Base-by-base conservation (phyloP, 306 rosid species). In the Trifolium repens region DNA sequence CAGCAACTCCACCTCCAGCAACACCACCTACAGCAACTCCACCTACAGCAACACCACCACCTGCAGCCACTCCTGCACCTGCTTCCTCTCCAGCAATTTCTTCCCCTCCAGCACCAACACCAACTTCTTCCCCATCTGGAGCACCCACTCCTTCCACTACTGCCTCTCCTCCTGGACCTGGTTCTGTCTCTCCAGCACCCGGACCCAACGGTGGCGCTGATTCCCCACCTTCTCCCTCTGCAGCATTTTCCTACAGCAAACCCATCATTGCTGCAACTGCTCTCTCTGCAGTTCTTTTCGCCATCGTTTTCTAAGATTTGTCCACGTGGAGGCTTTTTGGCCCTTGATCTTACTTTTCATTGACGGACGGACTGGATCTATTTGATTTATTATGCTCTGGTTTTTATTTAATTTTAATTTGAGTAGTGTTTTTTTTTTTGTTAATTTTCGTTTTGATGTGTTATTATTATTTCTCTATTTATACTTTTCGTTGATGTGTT, bases 351-450 rank as follows among this genome's bases (percentile, higher is more conserved):
- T 62, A 37, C 66, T 72, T 64, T 71, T 42, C 46, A 65, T 82
- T 81, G 77, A 82, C 78, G 87, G 86, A 85, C 84, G 87, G 89
- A 44, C 79, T 80, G 76, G 92, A 93, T 90, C 89, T 79, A 71
- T 82, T 86, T 78, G 53, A 75, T 79, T 65, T 39, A 37, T 79
- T 84, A 9, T 74, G 47, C 49, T 42, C 49, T 57, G 49, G 8
- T 73, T n/a, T n/a, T n/a, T n/a, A 17, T 77, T 14, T 57, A 35
- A 6, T 73, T 24, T 64, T 16, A 55, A 72, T 14, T 73, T 82
- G 24, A 63, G 68, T 67, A 70, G 82, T 17, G 61, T 62, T 79
- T 22, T 60, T 50, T 61, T 79, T 22, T 60, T 57, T 4, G 24
- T 68, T 71, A 30, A 5, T 69, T 17, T 54, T 1, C 14, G 7